Evolutionary conservation across 1,139 yeast species (phyloP).

Genomic region (Kluyveromyces marxianus): DNA sequence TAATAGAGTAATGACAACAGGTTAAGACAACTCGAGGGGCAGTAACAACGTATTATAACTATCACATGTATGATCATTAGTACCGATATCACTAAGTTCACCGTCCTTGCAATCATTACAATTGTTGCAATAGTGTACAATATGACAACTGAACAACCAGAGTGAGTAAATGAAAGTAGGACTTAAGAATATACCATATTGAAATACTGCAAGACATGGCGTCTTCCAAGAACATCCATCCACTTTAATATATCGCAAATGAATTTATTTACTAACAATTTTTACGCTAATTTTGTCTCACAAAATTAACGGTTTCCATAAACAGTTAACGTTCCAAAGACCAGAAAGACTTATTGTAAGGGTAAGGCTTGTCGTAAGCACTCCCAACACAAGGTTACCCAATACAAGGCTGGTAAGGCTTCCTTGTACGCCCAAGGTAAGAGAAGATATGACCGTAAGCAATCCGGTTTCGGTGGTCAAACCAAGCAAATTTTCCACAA

Average conservation of each 20-base stretch:
- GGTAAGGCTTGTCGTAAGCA: constrained; percentile 99
- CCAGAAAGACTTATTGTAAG: constrained; percentile 99
- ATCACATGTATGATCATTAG: too few species aligned
- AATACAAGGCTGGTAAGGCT: constrained; percentile 99
- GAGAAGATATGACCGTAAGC: constrained; percentile 99
- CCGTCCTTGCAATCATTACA: too few species aligned
- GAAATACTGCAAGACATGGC: too few species aligned
- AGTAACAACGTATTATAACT: too few species aligned
- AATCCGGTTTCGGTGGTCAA: constrained; percentile 99
- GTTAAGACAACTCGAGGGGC: too few species aligned
- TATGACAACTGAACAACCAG: too few species aligned
- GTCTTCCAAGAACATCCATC: too few species aligned
- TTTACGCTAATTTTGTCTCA: background rate
- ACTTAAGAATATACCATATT: too few species aligned
- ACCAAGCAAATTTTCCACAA: constrained; percentile 99
- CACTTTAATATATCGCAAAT: background rate
- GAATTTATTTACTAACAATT: constrained; percentile 1
- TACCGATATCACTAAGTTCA: too few species aligned
- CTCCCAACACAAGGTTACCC: constrained; percentile 99
- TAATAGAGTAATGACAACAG: too few species aligned
- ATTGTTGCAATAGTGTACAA: too few species aligned
- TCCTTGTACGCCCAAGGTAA: constrained; percentile 99
- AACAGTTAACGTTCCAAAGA: constrained; percentile 98
- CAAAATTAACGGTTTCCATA: background rate
- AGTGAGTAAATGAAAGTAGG: too few species aligned